phyloP scores from a whole-genome alignment of 2,329 filamentous ascomycete genomes.

The Colletotrichum australisinense region DNA sequence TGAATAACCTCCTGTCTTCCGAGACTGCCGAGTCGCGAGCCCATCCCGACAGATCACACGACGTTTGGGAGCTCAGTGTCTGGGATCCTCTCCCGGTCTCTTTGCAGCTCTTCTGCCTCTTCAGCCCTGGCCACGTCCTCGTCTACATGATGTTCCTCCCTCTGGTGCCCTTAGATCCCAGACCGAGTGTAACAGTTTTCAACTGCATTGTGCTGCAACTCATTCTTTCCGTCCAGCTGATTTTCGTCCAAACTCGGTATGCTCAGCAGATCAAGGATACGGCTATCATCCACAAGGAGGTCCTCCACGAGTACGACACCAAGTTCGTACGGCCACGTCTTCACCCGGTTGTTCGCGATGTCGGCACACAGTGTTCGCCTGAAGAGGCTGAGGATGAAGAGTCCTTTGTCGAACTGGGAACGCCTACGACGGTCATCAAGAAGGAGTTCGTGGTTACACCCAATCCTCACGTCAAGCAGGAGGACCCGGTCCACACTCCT shows the following conservation, averaged over 20 bases:
- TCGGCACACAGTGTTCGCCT: slow-evolving; percentile 80
- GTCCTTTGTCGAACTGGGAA: slow-evolving; percentile 61
- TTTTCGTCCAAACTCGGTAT: slow-evolving; percentile 79
- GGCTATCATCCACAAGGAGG: slow-evolving; percentile 87
- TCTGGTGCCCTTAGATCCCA: slow-evolving; percentile 77
- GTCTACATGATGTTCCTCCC: slow-evolving; percentile 92
- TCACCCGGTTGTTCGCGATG: slow-evolving; percentile 82
- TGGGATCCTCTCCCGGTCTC: slow-evolving; percentile 94
- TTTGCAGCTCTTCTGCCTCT: slow-evolving; percentile 85
- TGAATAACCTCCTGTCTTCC: slow-evolving; percentile 75
- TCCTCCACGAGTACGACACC: slow-evolving; percentile 93
- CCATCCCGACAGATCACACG: slow-evolving; percentile 82
- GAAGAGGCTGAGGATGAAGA: slow-evolving; percentile 54
- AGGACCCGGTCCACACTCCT: slow-evolving; percentile 47
- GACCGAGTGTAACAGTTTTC: slow-evolving; percentile 87
- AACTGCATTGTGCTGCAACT: slow-evolving; percentile 82
- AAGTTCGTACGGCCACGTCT: slow-evolving; percentile 94
- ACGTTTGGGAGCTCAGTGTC: slow-evolving; percentile 94
- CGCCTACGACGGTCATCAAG: slow-evolving; percentile 72
- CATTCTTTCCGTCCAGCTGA: slow-evolving; percentile 82
- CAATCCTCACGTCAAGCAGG: slow-evolving; percentile 82
- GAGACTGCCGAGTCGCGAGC: slow-evolving; percentile 84
- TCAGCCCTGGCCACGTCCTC: slow-evolving; percentile 93
- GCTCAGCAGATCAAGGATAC: slow-evolving; percentile 88
- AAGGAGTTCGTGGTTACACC: slow-evolving; percentile 84